Conservation (phyloP, 2,329 filamentous ascomycete species). For the Lasiodiplodia theobromae region DNA sequence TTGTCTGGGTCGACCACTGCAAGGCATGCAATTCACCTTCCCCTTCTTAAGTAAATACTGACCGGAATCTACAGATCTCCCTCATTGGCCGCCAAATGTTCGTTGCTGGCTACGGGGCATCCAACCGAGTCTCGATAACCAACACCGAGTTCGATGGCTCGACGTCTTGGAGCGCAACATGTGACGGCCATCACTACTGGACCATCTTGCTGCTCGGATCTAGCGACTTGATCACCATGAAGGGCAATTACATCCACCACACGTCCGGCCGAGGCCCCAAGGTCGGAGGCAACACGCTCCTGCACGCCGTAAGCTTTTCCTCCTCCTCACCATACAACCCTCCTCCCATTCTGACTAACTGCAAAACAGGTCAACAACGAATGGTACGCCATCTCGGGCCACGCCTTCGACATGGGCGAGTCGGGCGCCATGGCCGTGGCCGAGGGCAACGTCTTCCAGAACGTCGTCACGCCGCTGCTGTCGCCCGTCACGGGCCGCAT, state of each 20-base stretch:
- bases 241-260: conserved; percentile 68
- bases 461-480: conserved; percentile 54
- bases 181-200: conserved; percentile 68
- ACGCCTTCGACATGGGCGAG: conserved; percentile 61
- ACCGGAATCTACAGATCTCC: conserved; percentile 49
- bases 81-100: conserved; percentile 68
- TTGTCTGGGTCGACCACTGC: conserved; percentile 35
- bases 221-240: conserved; percentile 64
- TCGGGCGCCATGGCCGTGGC: conserved; percentile 54
- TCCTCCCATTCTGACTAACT: background rate
- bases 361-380: conserved; percentile 66
- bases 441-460: conserved; percentile 67
- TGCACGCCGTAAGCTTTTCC: conserved; percentile 57
- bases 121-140: conserved; percentile 65
- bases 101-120: conserved; percentile 62
- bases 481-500: conserved; percentile 52
- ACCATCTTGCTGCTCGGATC: conserved; percentile 63
- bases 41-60: background rate
- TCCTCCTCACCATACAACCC: too few relatives aligned
- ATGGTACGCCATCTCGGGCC: conserved; percentile 62
- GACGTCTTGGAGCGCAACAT: conserved; percentile 63
- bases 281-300: conserved; percentile 62
- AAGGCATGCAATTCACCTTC: conserved; percentile 34
- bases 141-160: conserved; percentile 67
- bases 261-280: conserved; percentile 65